These are phyloP conservation scores for Boletellus ananas DNA, from an alignment of 768 basidiomycete species.

Conservation along the genomic window DNA sequence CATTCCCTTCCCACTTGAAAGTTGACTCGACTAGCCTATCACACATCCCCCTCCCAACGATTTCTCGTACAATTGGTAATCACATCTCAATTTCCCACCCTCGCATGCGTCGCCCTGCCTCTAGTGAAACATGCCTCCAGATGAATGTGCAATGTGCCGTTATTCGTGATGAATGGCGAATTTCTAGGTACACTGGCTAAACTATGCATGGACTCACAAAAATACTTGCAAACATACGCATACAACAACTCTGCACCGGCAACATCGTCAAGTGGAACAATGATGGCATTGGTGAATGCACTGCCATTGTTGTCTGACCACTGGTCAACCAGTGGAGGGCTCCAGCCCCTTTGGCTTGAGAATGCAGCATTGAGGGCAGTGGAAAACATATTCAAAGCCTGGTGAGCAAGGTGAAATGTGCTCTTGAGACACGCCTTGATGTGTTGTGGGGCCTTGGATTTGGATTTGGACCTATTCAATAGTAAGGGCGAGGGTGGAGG, in stretches of 20 bases:
- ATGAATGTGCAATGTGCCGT: too few species aligned
- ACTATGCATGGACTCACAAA: too few species aligned
- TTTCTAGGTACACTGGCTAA: too few species aligned
- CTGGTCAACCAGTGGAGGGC: slow-evolving; percentile 4
- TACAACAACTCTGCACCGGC: slow-evolving; percentile 47
- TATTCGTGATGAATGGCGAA: too few species aligned
- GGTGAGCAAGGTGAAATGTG: slow-evolving; percentile 21
- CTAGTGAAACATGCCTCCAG: too few species aligned
- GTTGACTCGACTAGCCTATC: too few species aligned
- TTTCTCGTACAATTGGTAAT: too few species aligned
- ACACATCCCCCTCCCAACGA: too few species aligned
- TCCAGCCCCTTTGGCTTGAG: slow-evolving; percentile 4
- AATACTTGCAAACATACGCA: too few species aligned
- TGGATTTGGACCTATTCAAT: not conserved
- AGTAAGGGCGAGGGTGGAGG: not conserved
- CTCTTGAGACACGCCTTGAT: slow-evolving; percentile 33
- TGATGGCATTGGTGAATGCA: slow-evolving; percentile 28
- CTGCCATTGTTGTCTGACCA: slow-evolving; percentile 10
- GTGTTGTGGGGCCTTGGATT: slow-evolving; percentile 3
- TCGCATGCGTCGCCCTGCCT: too few species aligned
- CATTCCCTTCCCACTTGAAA: too few species aligned
- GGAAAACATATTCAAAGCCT: slow-evolving; percentile 5
- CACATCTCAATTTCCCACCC: too few species aligned
- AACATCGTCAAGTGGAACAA: slow-evolving; percentile 39
- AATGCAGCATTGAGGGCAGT: slow-evolving; percentile 4